Evolutionary conservation across 2,329 filamentous ascomycete genomes (phyloP).

Genomic region (Chrysoporthe austroafricana): DNA sequence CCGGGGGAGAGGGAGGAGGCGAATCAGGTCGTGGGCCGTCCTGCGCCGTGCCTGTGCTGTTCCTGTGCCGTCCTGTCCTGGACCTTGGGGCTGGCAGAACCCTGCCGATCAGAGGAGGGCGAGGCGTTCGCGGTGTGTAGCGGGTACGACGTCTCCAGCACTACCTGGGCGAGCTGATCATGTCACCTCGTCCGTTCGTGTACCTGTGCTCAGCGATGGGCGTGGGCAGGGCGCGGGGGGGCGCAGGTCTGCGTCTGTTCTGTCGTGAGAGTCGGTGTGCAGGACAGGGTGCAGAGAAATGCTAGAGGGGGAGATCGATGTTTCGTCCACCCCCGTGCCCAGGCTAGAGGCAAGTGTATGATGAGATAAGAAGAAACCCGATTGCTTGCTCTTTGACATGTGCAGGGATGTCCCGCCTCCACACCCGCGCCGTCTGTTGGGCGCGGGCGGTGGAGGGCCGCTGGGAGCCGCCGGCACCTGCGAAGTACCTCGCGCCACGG

Average conservation of each 20-base stretch:
- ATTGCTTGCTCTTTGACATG: slow-evolving; percentile 9
- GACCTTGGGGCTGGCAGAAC: not conserved
- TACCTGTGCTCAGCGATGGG: slow-evolving; percentile 8
- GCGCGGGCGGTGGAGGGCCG: not conserved
- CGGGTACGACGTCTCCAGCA: slow-evolving; percentile 14
- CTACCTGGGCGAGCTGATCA: slow-evolving; percentile 9
- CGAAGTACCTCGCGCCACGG: not conserved
- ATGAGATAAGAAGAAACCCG: slow-evolving; percentile 18
- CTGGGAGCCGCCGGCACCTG: slow-evolving; percentile 10
- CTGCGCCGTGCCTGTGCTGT: not conserved
- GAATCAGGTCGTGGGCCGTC: slow-evolving; percentile 10
- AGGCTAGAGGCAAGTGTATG: slow-evolving; percentile 5
- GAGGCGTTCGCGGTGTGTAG: slow-evolving; percentile 19
- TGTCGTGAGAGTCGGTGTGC: slow-evolving; percentile 26
- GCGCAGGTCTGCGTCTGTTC: slow-evolving; percentile 11
- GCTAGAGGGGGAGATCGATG: slow-evolving; percentile 16
- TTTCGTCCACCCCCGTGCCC: slow-evolving; percentile 17
- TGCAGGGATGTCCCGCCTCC: slow-evolving; percentile 18
- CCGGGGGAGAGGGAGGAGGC: slow-evolving; percentile 16
- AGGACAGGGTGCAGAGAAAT: slow-evolving; percentile 19
- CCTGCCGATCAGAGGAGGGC: slow-evolving; percentile 1
- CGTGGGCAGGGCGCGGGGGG: slow-evolving; percentile 5
- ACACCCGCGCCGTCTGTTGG: not conserved
- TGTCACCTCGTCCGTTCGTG: slow-evolving; percentile 17
- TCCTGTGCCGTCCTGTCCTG: not conserved